These are phyloP conservation scores for Scheffersomyces stipitis DNA, from an alignment of 805 yeast genomes.

Conservation along the genomic window DNA sequence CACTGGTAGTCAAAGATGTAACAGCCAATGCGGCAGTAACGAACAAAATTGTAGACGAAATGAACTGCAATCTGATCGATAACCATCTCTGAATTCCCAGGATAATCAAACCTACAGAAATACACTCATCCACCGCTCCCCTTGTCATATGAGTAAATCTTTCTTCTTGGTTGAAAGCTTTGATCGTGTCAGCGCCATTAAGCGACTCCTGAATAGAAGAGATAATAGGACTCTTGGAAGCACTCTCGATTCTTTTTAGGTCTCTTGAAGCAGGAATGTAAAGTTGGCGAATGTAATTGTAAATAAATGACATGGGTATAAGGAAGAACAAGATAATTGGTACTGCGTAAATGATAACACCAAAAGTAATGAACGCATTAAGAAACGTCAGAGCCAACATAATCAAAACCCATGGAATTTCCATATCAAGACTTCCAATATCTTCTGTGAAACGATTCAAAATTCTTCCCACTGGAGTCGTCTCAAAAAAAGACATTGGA, in stretches of 20 bases:
- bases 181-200: constrained; percentile 72
- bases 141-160: constrained; percentile 61
- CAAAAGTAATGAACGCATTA: constrained; percentile 48
- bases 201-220: constrained; percentile 82
- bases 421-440: constrained; percentile 54
- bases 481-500: constrained; percentile 68
- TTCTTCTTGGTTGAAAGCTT: constrained; percentile 68
- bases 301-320: constrained; percentile 49
- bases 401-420: constrained; percentile 53
- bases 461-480: constrained; percentile 68
- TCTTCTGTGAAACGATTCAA: constrained; percentile 67
- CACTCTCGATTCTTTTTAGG: constrained; percentile 68
- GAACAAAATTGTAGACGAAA: constrained; percentile 57
- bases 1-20: constrained; percentile 33
- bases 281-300: constrained; percentile 67
- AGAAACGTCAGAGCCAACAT: constrained; percentile 46
- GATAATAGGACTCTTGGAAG: constrained; percentile 73
- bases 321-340: constrained; percentile 55
- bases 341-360: constrained; percentile 52
- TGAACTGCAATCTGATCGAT: constrained; percentile 57
- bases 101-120: constrained; percentile 22
- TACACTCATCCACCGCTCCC: constrained; percentile 50
- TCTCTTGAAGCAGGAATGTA: constrained; percentile 75
- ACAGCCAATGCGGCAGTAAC: constrained; percentile 50
- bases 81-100: constrained; percentile 67